Conservation (phyloP, 257 asterid genomes). For the Solanum bulbocastanum region DNA sequence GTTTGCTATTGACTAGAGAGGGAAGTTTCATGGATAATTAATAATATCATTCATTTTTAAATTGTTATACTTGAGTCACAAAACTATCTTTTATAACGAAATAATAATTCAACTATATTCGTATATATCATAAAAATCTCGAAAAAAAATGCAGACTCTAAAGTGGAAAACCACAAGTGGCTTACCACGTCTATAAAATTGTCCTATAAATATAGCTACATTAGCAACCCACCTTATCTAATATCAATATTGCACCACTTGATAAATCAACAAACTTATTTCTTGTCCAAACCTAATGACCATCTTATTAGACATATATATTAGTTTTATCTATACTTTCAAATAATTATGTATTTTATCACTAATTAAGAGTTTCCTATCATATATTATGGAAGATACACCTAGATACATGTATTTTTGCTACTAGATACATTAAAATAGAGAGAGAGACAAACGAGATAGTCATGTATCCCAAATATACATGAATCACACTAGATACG, state of each 20-base stretch:
- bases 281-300: background rate
- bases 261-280: background rate
- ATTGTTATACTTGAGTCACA: background rate
- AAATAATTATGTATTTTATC: too few species aligned
- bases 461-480: too few species aligned
- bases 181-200: background rate
- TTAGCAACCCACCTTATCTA: background rate
- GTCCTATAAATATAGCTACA: background rate
- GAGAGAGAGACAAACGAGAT: too few species aligned
- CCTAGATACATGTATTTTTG: too few species aligned
- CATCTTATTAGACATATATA: too few species aligned
- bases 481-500: too few species aligned
- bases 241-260: background rate
- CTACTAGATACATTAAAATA: too few species aligned
- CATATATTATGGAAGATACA: too few species aligned
- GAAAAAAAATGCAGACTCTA: background rate
- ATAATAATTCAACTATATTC: background rate
- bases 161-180: background rate
- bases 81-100: background rate
- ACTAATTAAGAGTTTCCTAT: too few species aligned
- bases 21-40: background rate
- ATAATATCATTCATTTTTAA: background rate
- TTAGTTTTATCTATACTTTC: too few species aligned
- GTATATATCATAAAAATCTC: background rate
- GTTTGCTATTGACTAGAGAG: background rate